These are phyloP conservation scores for Microcera coccophila DNA, from an alignment of 2,329 filamentous ascomycete genomes.

Conservation along the genomic window DNA sequence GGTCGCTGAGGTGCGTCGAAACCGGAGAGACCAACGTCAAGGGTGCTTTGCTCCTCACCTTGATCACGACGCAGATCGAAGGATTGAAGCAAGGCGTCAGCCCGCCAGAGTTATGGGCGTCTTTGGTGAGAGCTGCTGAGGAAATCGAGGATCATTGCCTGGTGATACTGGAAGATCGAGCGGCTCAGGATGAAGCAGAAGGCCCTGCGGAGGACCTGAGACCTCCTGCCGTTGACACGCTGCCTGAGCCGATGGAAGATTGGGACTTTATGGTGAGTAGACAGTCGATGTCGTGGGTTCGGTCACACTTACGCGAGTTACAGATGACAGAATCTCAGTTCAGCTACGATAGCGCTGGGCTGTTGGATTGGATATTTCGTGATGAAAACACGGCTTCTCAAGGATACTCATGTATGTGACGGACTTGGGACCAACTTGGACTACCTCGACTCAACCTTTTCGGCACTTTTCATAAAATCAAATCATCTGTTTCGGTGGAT, in stretches of 20 bases:
- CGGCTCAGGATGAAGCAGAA: constrained; percentile 1
- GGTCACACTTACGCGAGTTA: background rate
- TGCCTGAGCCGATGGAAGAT: constrained; percentile 12
- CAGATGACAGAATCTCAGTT: constrained; percentile 1
- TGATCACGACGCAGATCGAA: constrained; percentile 37
- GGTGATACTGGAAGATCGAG: constrained; percentile 30
- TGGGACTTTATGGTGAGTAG: constrained; percentile 26
- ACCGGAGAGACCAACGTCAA: constrained; percentile 55
- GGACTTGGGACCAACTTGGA: no score
- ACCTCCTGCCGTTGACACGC: background rate
- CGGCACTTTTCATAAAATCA: no score
- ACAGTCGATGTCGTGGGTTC: background rate
- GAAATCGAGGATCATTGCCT: constrained; percentile 33
- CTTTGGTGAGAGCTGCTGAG: constrained; percentile 37
- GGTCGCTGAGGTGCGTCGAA: constrained; percentile 38
- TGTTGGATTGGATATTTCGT: constrained; percentile 10
- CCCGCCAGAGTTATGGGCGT: constrained; percentile 31
- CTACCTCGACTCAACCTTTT: no score
- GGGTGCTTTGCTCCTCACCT: constrained; percentile 40
- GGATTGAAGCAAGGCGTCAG: constrained; percentile 35
- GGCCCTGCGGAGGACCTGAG: background rate
- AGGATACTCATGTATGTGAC: no score
- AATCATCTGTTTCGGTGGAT: no score
- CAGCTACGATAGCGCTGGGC: constrained; percentile 1
- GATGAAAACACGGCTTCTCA: no score